phyloP scores from a whole-genome alignment of 192 early-diverging fungal species.

The Mortierella hygrophila region DNA sequence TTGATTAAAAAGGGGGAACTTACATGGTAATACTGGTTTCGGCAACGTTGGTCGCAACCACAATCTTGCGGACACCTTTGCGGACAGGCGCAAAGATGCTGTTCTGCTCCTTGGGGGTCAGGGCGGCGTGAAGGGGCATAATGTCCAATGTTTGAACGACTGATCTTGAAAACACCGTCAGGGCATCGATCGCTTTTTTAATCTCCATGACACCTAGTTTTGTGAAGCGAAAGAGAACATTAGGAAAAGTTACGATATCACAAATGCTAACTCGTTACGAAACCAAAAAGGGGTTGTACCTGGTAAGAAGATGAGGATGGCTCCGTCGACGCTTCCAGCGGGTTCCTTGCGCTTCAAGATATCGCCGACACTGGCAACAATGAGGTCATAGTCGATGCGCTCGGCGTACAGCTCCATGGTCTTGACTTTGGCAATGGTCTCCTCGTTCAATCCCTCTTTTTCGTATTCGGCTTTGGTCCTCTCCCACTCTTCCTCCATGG shows the following conservation, averaged over 20 bases:
- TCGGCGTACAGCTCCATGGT: conserved; percentile 61
- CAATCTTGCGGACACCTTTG: conserved; percentile 72
- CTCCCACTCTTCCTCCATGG: conserved; percentile 58
- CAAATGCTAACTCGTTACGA: not conserved
- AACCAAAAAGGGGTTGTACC: conserved; percentile 37
- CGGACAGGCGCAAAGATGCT: conserved; percentile 71
- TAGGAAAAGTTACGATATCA: not conserved
- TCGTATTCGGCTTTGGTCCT: conserved; percentile 50
- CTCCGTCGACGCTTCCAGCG: conserved; percentile 58
- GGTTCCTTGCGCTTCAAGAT: conserved; percentile 65
- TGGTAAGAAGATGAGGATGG: conserved; percentile 80
- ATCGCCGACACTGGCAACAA: conserved; percentile 69
- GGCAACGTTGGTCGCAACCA: conserved; percentile 83
- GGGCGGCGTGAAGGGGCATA: conserved; percentile 76
- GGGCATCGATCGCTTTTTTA: conserved; percentile 71
- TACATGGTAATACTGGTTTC: conserved; percentile 86
- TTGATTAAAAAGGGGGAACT: not conserved
- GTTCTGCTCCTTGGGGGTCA: conserved; percentile 77
- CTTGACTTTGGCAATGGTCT: conserved; percentile 51
- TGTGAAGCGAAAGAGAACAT: not conserved
- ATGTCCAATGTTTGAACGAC: conserved; percentile 58
- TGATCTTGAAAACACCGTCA: conserved; percentile 43
- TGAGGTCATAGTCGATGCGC: conserved; percentile 73
- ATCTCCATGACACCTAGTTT: conserved; percentile 77
- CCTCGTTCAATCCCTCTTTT: conserved; percentile 55